Conservation (phyloP, 805 yeast genomes). For the Priceomyces castillae region DNA sequence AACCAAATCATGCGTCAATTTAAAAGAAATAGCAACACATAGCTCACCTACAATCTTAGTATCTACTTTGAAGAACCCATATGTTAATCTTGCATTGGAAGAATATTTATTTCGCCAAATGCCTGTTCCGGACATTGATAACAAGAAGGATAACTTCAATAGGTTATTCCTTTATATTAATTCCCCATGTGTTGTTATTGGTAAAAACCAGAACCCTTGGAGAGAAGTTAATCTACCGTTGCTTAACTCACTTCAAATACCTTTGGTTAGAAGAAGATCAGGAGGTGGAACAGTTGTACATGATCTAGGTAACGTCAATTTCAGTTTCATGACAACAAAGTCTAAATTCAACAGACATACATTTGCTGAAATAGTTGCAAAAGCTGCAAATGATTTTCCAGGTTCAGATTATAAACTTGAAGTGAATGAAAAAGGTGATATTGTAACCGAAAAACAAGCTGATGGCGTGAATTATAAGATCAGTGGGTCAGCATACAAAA, state of each 20-base stretch:
- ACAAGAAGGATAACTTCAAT: conserved; percentile 29
- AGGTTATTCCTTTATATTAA: conserved; percentile 74
- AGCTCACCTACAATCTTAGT: conserved; percentile 53
- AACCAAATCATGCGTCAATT: neutral
- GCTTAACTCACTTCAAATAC: conserved; percentile 50
- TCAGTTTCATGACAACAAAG: conserved; percentile 72
- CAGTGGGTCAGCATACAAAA: conserved; percentile 90
- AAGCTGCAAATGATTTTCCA: conserved; percentile 24
- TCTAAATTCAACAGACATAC: conserved; percentile 58
- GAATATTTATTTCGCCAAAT: conserved; percentile 67
- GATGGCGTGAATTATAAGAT: conserved; percentile 50
- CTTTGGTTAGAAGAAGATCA: conserved; percentile 72
- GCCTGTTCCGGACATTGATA: conserved; percentile 35
- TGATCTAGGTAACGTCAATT: conserved; percentile 85
- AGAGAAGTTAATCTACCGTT: conserved; percentile 69
- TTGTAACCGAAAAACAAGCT: conserved; percentile 40
- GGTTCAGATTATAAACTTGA: conserved; percentile 25
- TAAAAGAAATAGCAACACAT: conserved; percentile 3
- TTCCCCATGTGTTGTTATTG: conserved; percentile 84
- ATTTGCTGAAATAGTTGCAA: conserved; percentile 47
- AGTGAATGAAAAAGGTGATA: conserved; percentile 80
- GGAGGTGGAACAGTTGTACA: conserved; percentile 99
- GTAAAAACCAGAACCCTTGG: conserved; percentile 96
- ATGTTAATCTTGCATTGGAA: conserved; percentile 76
- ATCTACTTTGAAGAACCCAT: conserved; percentile 64